These are phyloP conservation scores for Rhynchospora pubera DNA, from an alignment of 176 grass and related monocot species.

Conservation along the genomic window DNA sequence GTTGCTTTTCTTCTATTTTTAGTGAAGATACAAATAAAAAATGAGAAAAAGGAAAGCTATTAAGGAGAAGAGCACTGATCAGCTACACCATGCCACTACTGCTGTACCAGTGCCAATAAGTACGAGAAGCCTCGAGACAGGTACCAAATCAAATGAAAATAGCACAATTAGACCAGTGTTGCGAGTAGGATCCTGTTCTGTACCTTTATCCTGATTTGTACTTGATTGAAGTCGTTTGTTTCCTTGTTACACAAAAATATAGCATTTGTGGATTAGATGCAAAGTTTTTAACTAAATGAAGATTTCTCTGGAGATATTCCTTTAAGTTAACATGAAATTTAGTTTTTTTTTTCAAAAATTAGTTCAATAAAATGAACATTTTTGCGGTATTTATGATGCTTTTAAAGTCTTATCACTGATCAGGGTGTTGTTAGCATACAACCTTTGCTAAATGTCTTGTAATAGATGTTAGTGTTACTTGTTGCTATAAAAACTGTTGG, in stretches of 20 bases:
- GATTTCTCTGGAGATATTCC: background rate
- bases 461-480: background rate
- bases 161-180: background rate
- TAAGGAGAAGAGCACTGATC: constrained; percentile 6
- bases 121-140: background rate
- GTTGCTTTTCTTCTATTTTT: background rate
- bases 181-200: background rate
- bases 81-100: background rate
- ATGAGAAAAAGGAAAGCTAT: constrained; percentile 10
- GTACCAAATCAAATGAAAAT: background rate
- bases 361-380: background rate
- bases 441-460: background rate
- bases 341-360: background rate
- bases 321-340: background rate
- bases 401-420: background rate
- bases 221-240: background rate
- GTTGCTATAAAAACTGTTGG: background rate
- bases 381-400: background rate
- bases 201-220: background rate
- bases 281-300: background rate
- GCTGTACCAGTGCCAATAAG: background rate
- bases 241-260: background rate
- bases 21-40: background rate
- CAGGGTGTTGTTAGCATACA: background rate
- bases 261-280: background rate